Evolutionary conservation across 2,329 filamentous ascomycete species (phyloP).

Genomic region (Fusarium circinatum): DNA sequence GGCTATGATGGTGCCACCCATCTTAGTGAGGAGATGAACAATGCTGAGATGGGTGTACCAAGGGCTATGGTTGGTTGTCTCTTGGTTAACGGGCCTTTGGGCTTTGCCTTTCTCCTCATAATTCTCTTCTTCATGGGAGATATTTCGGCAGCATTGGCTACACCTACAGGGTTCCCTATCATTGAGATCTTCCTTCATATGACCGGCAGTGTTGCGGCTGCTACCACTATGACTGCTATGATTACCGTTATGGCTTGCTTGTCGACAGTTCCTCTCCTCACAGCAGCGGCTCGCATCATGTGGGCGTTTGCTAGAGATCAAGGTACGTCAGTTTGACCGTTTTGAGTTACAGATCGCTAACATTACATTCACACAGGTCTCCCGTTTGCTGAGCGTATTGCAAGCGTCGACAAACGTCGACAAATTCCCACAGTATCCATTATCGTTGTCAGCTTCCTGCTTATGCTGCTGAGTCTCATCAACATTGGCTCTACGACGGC

Average conservation of each 20-base stretch:
- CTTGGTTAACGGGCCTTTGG: slow-evolving; percentile 20
- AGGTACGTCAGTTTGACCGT: neutral
- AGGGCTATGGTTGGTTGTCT: slow-evolving; percentile 27
- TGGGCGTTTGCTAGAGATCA: slow-evolving; percentile 36
- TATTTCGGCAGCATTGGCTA: slow-evolving; percentile 3
- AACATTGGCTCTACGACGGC: slow-evolving; percentile 38
- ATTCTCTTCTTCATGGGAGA: slow-evolving; percentile 32
- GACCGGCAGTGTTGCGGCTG: neutral
- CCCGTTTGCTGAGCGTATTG: slow-evolving; percentile 19
- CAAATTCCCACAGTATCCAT: slow-evolving; percentile 23
- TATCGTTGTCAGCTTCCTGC: neutral
- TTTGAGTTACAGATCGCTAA: neutral
- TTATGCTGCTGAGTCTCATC: slow-evolving; percentile 34
- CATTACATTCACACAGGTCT: slow-evolving; percentile 1
- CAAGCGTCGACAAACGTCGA: slow-evolving; percentile 15
- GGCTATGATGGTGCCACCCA: slow-evolving; percentile 35
- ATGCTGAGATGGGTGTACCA: slow-evolving; percentile 17
- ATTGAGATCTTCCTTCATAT: slow-evolving; percentile 28
- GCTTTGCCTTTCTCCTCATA: slow-evolving; percentile 20
- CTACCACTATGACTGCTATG: neutral
- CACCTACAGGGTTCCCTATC: slow-evolving; percentile 27
- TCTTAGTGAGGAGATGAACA: slow-evolving; percentile 34
- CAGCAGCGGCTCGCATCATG: slow-evolving; percentile 29
- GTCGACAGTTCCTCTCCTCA: slow-evolving; percentile 22
- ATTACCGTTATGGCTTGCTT: slow-evolving; percentile 22